A percentile compares a stretch with the other conserved stretches of the same genome.
These are phyloP conservation scores for Senna tora DNA, from an alignment of 306 rosid genomes.

Conservation along the genomic window DNA sequence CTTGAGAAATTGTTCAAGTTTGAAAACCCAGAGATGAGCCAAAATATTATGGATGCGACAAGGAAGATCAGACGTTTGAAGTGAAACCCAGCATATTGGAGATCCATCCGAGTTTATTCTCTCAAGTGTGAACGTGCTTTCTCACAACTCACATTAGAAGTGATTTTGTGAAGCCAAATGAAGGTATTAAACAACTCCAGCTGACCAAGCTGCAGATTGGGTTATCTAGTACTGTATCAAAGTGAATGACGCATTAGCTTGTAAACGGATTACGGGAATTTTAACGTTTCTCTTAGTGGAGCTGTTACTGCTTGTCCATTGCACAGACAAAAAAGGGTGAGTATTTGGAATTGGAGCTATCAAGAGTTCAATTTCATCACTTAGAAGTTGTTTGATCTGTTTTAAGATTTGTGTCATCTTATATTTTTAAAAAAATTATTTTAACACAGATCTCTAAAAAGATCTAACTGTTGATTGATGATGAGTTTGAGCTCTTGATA, in stretches of 20 bases:
- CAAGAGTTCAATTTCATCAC: too few relatives aligned
- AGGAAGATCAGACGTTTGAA: slow-evolving; percentile 65
- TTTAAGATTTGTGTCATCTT: too few relatives aligned
- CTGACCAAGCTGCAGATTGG: background rate
- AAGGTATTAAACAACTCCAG: background rate
- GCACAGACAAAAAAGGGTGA: background rate
- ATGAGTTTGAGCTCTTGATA: too few relatives aligned
- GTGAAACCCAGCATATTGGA: slow-evolving; percentile 39
- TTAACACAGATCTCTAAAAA: too few relatives aligned
- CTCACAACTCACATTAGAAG: background rate
- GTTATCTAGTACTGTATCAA: background rate
- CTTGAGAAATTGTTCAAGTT: slow-evolving; percentile 72
- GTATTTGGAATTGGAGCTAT: too few relatives aligned
- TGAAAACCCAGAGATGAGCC: slow-evolving; percentile 70
- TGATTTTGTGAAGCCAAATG: slow-evolving; percentile 31
- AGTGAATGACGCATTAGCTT: background rate
- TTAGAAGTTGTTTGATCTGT: too few relatives aligned
- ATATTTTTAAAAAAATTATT: too few relatives aligned
- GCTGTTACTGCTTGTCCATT: background rate
- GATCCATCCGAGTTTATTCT: background rate
- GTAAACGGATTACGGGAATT: slow-evolving; percentile 1
- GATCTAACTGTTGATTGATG: too few relatives aligned
- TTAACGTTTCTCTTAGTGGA: slow-evolving; percentile 1
- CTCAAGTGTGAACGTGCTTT: background rate
- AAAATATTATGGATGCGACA: slow-evolving; percentile 59